Base-by-base conservation (phyloP, 306 rosid species). In the Cajanus cajan region DNA sequence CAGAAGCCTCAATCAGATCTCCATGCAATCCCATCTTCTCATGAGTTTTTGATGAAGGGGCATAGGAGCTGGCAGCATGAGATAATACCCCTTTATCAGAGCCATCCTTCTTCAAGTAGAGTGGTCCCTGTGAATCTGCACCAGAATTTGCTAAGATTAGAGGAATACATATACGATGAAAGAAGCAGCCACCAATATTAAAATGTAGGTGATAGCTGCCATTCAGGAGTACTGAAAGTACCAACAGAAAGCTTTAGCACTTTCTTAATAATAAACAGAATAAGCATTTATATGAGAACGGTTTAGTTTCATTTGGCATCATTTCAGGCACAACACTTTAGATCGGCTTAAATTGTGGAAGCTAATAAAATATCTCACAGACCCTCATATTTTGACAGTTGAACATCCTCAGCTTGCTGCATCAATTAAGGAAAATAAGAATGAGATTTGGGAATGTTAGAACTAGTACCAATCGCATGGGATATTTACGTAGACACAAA, bases 381-480 rank as follows among this genome's bases (percentile, higher is more conserved):
- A 95, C 99, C 96, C 43, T 88, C 89, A 64, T 87, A 78, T 82
- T 87, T 87, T 62, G 89, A 85, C 76, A 65, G 67, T 64, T 76
- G 94, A 80, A 67, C 81, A 78, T 80, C 97, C 59, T 85, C 90
- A 68, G 78, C 80, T 57, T 74, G 90, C 96, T 87, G 91, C 84
- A 81, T 78, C 81, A 74, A 81, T 51, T 57, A 73, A 80, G 80
- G 64, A 70, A 64, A 67, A 81, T 70, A 86, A 80, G 68, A 61
- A 24, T 22, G 54, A 68, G 82, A 71, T 68, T 82, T 50, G 78
- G 68, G 54, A 55, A 72, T 63, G 37, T 52, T 66, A 10, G 71
- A 82, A 52, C 66, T 44, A 80, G 40, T 65, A 78, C 33, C 62
- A 78, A 64, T 57, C 70, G 70, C 65, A 62, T 39, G 62, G 31